Evolutionary conservation across 345 rosid genomes (phyloP).

Genomic region (Euphorbia tirucalli): DNA sequence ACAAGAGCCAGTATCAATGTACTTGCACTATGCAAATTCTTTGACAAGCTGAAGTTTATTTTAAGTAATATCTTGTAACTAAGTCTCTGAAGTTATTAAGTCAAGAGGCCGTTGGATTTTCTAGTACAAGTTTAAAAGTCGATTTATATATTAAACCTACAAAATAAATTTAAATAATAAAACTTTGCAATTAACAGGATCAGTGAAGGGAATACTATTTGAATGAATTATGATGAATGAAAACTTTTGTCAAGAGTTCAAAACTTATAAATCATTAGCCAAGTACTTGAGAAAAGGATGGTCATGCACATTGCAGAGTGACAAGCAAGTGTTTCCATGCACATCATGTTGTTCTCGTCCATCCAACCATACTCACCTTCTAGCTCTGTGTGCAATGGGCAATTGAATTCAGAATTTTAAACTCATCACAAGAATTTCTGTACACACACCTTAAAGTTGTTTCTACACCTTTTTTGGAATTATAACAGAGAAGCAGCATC

Average conservation of each 20-base stretch:
- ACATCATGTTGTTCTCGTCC: background rate
- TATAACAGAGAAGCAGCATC: background rate
- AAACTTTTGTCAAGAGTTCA: background rate
- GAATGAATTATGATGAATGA: background rate
- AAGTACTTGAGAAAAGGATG: background rate
- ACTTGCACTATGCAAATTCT: too few relatives aligned
- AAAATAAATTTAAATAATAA: background rate
- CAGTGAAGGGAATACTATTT: background rate
- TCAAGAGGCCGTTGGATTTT: too few relatives aligned
- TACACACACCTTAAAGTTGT: background rate
- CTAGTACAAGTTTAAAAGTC: too few relatives aligned
- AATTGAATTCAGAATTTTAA: background rate
- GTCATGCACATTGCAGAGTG: background rate
- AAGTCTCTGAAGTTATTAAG: too few relatives aligned
- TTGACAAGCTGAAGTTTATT: too few relatives aligned
- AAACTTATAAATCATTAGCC: background rate
- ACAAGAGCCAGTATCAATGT: too few relatives aligned
- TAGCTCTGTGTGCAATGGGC: background rate
- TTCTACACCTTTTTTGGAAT: background rate
- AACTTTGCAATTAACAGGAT: background rate
- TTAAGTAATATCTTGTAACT: too few relatives aligned
- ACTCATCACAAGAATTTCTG: background rate
- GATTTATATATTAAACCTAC: too few relatives aligned
- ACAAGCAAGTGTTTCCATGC: background rate
- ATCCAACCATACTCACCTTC: background rate